Conservation (phyloP, 2,329 filamentous ascomycete species). For the Ophiostoma sp. region DNA sequence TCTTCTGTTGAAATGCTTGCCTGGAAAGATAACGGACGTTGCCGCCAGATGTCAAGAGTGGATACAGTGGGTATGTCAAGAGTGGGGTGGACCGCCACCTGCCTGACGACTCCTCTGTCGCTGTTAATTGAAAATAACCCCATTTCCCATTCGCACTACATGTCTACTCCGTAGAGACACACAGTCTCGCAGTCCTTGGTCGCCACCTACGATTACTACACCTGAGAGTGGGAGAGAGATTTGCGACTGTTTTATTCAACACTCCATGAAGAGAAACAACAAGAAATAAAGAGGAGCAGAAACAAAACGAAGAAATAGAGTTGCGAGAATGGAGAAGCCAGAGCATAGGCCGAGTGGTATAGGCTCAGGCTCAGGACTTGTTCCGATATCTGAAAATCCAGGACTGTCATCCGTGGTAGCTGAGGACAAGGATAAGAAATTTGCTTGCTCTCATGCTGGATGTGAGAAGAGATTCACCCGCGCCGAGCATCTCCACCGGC, state of each 20-base stretch:
- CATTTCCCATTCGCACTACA: slow-evolving; percentile 8
- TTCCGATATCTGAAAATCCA: background rate
- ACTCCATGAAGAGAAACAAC: background rate
- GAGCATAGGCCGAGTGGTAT: slow-evolving; percentile 3
- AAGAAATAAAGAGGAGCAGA: slow-evolving; percentile 10
- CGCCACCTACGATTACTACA: background rate
- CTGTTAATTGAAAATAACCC: slow-evolving; percentile 9
- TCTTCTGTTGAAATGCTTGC: background rate
- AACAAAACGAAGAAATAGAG: background rate
- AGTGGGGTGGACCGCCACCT: background rate
- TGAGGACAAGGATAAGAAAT: slow-evolving; percentile 17
- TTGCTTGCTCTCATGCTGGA: slow-evolving; percentile 41
- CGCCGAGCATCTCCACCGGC: slow-evolving; percentile 74
- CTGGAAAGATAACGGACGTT: slow-evolving; percentile 4
- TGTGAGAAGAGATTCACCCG: slow-evolving; percentile 77
- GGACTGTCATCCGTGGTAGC: background rate
- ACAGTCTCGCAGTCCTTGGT: background rate
- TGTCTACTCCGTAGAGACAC: background rate
- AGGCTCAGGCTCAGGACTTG: background rate
- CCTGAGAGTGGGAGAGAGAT: slow-evolving; percentile 5
- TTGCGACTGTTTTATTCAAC: background rate
- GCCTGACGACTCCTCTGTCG: background rate
- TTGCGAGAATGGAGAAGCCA: slow-evolving; percentile 20
- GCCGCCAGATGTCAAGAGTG: background rate
- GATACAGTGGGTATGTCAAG: background rate